Evolutionary conservation across 2,329 filamentous ascomycete species (phyloP), one percentile per base, ranked within the genome.

Genomic region (Allantophomopsis lycopodina): DNA sequence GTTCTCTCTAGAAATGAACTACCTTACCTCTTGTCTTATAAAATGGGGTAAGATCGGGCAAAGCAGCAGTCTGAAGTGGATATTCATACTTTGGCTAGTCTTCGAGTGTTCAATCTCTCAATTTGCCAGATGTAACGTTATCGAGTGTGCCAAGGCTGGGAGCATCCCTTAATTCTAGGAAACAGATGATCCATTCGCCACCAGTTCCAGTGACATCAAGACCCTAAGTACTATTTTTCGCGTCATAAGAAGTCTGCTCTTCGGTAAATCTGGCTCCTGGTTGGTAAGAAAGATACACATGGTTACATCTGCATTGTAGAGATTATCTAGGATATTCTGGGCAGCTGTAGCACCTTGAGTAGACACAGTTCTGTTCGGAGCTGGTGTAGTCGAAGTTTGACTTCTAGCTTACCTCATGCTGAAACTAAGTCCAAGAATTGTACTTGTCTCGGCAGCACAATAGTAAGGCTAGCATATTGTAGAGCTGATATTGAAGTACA

Each of bases 1-100:
- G 66, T 53, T 76, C 70, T 39, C 71, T 71, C 54, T 76, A 69
- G 53, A 62, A 66, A 46, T 68, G 65, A 3, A 73, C 55, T 7
- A 73, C 48, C 48, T 73, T 73, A 21, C 64, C 65, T 20, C 68
- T 68, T 1, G 56, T 48, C 1, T 52, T 44, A 15, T 62, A 54
- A 54, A 70, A 68, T 7, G 52, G 44, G 0, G 57, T 61, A 1
- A 73, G 56, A 37, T 71, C 68, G 0, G 67, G 63, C 46, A 62
- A 55, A 4, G 60, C 65, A 8, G 63, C n/a, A n/a, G n/a, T 67
- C 46, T 71, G 62, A 13, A 73, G 55, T n/a, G 59, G 63, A 49
- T 69, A 64, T 37, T 58, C 46, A 51, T 68, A 73, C 40, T 58
- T 61, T 34, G 63, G 55, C 61, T 63, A 62, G 11, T 64, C 69